Evolutionary conservation across 768 basidiomycete genomes (phyloP).

Genomic region (Leucosporidium scottii): DNA sequence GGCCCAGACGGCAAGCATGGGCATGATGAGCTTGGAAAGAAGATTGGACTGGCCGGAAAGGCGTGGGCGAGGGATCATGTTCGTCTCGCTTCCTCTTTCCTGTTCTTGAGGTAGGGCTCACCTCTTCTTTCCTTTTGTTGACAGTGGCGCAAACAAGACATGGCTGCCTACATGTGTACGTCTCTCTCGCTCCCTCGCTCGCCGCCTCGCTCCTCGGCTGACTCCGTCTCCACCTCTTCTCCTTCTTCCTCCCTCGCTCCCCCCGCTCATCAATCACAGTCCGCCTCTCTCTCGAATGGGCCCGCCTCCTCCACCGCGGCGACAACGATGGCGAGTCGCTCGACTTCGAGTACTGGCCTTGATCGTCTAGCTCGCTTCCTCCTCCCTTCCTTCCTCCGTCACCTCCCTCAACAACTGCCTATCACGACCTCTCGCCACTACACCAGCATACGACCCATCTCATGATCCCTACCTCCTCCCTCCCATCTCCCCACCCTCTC

Average conservation of each 20-base stretch:
- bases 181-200: not conserved
- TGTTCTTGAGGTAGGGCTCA: not conserved
- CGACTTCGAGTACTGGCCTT: too few relatives aligned
- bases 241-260: not conserved
- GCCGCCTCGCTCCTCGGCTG: not conserved
- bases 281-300: slow-evolving; percentile 35
- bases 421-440: too few relatives aligned
- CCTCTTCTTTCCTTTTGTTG: not conserved
- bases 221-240: not conserved
- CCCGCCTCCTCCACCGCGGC: slow-evolving; percentile 32
- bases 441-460: too few relatives aligned
- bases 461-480: too few relatives aligned
- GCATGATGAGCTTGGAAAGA: slow-evolving; percentile 55
- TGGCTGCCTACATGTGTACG: not conserved
- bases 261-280: slow-evolving; percentile 2
- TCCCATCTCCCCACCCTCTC: too few relatives aligned
- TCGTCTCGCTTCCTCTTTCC: not conserved
- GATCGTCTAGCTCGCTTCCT: too few relatives aligned
- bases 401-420: too few relatives aligned
- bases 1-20: slow-evolving; percentile 53
- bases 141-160: slow-evolving; percentile 8
- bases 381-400: too few relatives aligned
- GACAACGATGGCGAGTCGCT: slow-evolving; percentile 3
- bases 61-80: slow-evolving; percentile 31
- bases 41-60: slow-evolving; percentile 52